These are phyloP conservation scores for Kentomonas sorsogonicus DNA, from an alignment of 208 protist species.

Conservation along the genomic window DNA sequence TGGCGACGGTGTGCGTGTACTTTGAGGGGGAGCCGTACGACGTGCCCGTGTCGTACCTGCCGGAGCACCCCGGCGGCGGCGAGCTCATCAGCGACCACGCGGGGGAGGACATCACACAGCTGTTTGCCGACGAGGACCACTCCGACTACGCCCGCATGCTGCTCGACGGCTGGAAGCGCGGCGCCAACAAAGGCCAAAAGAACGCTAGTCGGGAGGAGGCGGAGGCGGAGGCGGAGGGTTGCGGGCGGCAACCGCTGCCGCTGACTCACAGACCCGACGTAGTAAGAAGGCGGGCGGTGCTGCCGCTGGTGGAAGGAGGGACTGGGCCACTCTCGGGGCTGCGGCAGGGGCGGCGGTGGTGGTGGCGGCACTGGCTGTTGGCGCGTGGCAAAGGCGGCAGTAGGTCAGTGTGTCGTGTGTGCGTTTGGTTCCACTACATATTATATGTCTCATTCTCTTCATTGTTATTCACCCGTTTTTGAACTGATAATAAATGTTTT, in stretches of 20 bases:
- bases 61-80: constrained; percentile 19
- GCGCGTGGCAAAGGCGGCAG: too few relatives aligned
- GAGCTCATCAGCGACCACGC: constrained; percentile 11
- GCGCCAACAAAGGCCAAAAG: not conserved
- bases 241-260: not conserved
- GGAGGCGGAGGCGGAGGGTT: not conserved
- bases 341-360: not conserved
- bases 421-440: too few relatives aligned
- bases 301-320: too few relatives aligned
- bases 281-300: too few relatives aligned
- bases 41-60: constrained; percentile 14
- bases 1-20: too few relatives aligned
- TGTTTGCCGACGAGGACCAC: constrained; percentile 18
- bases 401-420: too few relatives aligned
- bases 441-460: too few relatives aligned
- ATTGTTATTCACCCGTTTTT: too few relatives aligned
- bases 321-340: not conserved
- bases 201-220: not conserved
- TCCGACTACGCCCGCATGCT: constrained; percentile 15
- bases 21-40: constrained; percentile 15
- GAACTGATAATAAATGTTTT: too few relatives aligned
- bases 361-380: not conserved
- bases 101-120: constrained; percentile 14
- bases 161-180: constrained; percentile 14
- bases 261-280: not conserved